Conservation (phyloP, 768 basidiomycete genomes). For the Tylopilus cervinicoccineus region DNA sequence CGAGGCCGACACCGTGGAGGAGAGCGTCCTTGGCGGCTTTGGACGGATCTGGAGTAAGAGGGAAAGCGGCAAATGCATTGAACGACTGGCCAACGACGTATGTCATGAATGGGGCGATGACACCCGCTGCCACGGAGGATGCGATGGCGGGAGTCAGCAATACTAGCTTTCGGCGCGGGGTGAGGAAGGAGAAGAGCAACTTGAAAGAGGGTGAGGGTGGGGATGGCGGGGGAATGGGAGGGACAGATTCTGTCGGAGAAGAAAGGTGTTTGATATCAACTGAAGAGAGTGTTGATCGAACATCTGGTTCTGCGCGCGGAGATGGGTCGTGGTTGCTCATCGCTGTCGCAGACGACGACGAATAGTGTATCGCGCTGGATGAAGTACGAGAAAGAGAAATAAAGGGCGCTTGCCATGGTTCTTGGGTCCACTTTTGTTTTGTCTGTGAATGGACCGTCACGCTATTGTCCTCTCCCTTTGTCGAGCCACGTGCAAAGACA, state of each 20-base stretch:
- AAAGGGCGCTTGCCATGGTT: not conserved
- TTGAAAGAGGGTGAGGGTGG: slow-evolving; percentile 45
- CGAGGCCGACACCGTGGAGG: slow-evolving; percentile 52
- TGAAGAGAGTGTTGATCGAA: slow-evolving; percentile 17
- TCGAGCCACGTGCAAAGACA: slow-evolving; percentile 19
- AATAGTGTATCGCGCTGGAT: slow-evolving; percentile 11
- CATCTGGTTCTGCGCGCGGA: slow-evolving; percentile 5
- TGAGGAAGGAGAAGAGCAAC: slow-evolving; percentile 64
- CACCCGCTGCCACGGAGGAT: slow-evolving; percentile 60
- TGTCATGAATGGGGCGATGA: slow-evolving; percentile 85
- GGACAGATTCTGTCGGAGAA: slow-evolving; percentile 13
- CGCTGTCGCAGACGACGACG: slow-evolving; percentile 28
- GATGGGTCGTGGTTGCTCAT: slow-evolving; percentile 31
- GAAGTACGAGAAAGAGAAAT: slow-evolving; percentile 11
- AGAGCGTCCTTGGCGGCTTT: slow-evolving; percentile 46
- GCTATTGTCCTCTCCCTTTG: slow-evolving; percentile 20
- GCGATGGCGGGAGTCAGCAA: slow-evolving; percentile 62
- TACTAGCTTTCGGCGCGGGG: slow-evolving; percentile 48
- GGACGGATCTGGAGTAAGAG: slow-evolving; percentile 38
- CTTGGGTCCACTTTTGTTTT: slow-evolving; percentile 23
- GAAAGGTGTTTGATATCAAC: slow-evolving; percentile 18
- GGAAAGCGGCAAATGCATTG: slow-evolving; percentile 62
- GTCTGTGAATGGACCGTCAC: slow-evolving; percentile 4
- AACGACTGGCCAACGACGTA: slow-evolving; percentile 75
- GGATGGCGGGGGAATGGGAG: slow-evolving; percentile 16